Percentiles rank a stretch among this genome's conserved stretches.
Evolutionary conservation across 768 basidiomycete genomes (phyloP).

Genomic region (Psilocybe azurescens): DNA sequence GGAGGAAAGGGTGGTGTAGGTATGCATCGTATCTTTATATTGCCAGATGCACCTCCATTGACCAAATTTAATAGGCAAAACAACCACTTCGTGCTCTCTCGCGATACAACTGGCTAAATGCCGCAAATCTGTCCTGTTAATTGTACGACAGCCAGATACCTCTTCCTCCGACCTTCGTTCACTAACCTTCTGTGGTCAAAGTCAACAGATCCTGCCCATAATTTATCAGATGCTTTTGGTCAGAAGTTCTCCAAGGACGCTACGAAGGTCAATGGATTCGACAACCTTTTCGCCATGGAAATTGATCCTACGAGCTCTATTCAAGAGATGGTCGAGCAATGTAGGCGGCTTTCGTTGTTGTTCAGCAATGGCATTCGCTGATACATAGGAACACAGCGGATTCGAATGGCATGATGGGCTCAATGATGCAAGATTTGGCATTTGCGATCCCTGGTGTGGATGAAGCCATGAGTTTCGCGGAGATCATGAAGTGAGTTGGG

Average conservation of each 20-base stretch:
- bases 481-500: slow-evolving; percentile 94
- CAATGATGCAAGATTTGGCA: slow-evolving; percentile 99
- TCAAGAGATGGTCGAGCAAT: slow-evolving; percentile 99
- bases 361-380: slow-evolving; percentile 1
- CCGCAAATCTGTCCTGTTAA: slow-evolving; percentile 95
- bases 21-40: slow-evolving; percentile 42
- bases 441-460: slow-evolving; percentile 99
- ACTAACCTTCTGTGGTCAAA: slow-evolving; percentile 33
- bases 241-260: slow-evolving; percentile 99
- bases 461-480: slow-evolving; percentile 99
- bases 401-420: slow-evolving; percentile 94
- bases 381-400: slow-evolving; percentile 58
- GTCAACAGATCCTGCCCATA: slow-evolving; percentile 99
- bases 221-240: slow-evolving; percentile 96
- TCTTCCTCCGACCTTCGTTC: background rate
- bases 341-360: slow-evolving; percentile 47
- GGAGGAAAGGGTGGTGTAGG: slow-evolving; percentile 99
- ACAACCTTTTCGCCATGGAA: slow-evolving; percentile 98
- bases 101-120: slow-evolving; percentile 94
- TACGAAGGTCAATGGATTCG: slow-evolving; percentile 96
- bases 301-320: slow-evolving; percentile 98
- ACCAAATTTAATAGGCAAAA: slow-evolving; percentile 72
- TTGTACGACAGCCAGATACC: slow-evolving; percentile 59
- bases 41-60: slow-evolving; percentile 2
- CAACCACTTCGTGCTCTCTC: slow-evolving; percentile 95